phyloP scores from a whole-genome alignment of 495 filamentous ascomycete species.

The Lepidopterella palustris region DNA sequence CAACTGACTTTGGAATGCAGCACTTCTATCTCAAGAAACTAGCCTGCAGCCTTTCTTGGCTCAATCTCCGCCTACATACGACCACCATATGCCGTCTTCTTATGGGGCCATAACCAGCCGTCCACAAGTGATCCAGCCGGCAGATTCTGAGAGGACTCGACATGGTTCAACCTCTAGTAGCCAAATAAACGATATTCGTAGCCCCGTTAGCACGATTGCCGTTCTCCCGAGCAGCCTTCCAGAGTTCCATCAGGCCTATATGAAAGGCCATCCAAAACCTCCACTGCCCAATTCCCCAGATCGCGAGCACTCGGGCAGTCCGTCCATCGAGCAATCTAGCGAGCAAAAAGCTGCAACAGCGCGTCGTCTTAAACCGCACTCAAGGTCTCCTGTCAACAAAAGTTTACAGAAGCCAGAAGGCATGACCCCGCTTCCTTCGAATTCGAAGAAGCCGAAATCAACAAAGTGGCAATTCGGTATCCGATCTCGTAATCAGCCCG shows the following conservation, averaged over 20 bases:
- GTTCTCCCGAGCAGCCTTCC: constrained; percentile 86
- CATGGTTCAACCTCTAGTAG: constrained; percentile 34
- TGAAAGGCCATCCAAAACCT: constrained; percentile 52
- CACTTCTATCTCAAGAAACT: constrained; percentile 42
- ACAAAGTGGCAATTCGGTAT: constrained; percentile 98
- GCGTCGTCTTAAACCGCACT: constrained; percentile 72
- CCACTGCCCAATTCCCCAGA: constrained; percentile 5
- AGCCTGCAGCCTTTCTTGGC: constrained; percentile 46
- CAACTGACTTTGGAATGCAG: constrained; percentile 30
- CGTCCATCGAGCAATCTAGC: constrained; percentile 42
- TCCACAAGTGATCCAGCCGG: constrained; percentile 10
- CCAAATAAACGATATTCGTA: constrained; percentile 26
- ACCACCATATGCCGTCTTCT: constrained; percentile 8
- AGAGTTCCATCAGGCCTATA: constrained; percentile 80
- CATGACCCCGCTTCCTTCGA: constrained; percentile 39
- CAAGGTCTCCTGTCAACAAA: constrained; percentile 53
- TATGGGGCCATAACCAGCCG: constrained; percentile 6
- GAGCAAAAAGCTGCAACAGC: constrained; percentile 72
- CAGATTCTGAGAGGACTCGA: constrained; percentile 25
- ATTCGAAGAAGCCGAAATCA: constrained; percentile 55
- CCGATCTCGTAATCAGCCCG: constrained; percentile 81
- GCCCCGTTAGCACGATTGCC: constrained; percentile 67
- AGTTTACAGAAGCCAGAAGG: constrained; percentile 60
- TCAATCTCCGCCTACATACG: constrained; percentile 46
- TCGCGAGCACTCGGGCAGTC: background rate